A percentile compares a stretch with the other conserved stretches of the same genome.
phyloP scores from a whole-genome alignment of 164 flowering plant genomes.

The Vitis riparia region DNA sequence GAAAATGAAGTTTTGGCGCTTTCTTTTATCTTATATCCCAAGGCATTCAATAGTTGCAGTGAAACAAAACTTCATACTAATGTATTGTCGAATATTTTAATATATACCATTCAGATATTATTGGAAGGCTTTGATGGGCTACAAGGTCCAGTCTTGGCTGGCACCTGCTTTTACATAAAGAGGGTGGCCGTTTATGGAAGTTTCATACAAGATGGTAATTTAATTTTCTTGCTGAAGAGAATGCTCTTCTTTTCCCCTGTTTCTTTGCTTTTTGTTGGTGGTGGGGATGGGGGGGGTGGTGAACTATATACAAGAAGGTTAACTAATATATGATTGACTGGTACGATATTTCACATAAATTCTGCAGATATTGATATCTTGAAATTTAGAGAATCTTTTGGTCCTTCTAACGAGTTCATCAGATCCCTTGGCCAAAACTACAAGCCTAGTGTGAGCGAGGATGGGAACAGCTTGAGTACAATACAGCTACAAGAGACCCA shows the following conservation, averaged over 20 bases:
- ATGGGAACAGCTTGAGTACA: neutral
- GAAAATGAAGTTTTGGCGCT: neutral
- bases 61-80: neutral
- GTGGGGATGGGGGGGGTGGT: too few relatives aligned
- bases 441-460: neutral
- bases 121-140: constrained; percentile 51
- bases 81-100: neutral
- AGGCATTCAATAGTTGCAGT: too few relatives aligned
- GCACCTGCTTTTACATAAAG: constrained; percentile 45
- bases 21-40: neutral
- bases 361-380: too few relatives aligned
- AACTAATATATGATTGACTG: too few relatives aligned
- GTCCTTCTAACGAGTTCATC: constrained; percentile 39
- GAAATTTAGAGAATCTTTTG: constrained; percentile 24
- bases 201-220: too few relatives aligned
- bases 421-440: constrained; percentile 14
- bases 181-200: constrained; percentile 37
- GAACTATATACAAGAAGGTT: too few relatives aligned
- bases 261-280: too few relatives aligned
- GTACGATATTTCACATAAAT: too few relatives aligned
- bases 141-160: constrained; percentile 41
- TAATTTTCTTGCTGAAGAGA: too few relatives aligned
- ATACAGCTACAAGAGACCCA: constrained; percentile 21
- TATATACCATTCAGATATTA: constrained; percentile 14
- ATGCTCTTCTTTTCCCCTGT: too few relatives aligned